Evolutionary conservation across 352 stramenopile genomes (phyloP).

Genomic region (Phytophthora macrochlamydospora): DNA sequence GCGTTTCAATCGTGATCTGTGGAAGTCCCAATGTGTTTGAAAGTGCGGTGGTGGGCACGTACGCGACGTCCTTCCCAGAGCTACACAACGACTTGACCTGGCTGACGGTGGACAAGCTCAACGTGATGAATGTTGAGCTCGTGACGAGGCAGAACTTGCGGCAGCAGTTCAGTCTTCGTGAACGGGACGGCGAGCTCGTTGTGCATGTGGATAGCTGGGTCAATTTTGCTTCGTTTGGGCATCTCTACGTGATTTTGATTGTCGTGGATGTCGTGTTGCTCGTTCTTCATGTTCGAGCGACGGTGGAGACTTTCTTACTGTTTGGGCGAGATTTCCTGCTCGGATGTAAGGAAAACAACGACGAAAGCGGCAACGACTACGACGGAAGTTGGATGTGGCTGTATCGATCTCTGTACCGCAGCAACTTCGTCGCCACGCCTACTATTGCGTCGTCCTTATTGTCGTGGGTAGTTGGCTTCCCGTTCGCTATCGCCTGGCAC

Average conservation of each 20-base stretch:
- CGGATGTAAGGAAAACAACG: conserved; percentile 6
- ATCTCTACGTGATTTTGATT: conserved; percentile 56
- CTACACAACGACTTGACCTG: conserved; percentile 45
- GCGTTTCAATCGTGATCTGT: conserved; percentile 41
- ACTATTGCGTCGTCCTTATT: conserved; percentile 47
- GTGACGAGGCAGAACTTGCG: conserved; percentile 51
- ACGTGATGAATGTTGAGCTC: conserved; percentile 60
- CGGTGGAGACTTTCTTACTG: conserved; percentile 38
- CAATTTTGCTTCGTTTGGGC: conserved; percentile 64
- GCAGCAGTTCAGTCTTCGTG: conserved; percentile 34
- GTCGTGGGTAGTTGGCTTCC: conserved; percentile 57
- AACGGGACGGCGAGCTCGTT: conserved; percentile 19
- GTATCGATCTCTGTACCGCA: conserved; percentile 64
- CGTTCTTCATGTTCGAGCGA: conserved; percentile 25
- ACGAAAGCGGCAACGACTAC: conserved; percentile 16
- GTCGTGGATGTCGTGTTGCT: conserved; percentile 46
- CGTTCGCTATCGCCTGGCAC: conserved; percentile 57
- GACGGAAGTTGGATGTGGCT: conserved; percentile 47
- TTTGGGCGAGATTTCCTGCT: conserved; percentile 40
- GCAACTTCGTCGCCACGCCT: conserved; percentile 37
- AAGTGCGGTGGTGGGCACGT: conserved; percentile 45
- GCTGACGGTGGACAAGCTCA: conserved; percentile 52
- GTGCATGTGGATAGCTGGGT: conserved; percentile 31
- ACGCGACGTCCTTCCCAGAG: conserved; percentile 36
- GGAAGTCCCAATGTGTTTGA: conserved; percentile 48